phyloP scores from a whole-genome alignment of 2,329 filamentous ascomycete species.

The Aspergillus niger region DNA sequence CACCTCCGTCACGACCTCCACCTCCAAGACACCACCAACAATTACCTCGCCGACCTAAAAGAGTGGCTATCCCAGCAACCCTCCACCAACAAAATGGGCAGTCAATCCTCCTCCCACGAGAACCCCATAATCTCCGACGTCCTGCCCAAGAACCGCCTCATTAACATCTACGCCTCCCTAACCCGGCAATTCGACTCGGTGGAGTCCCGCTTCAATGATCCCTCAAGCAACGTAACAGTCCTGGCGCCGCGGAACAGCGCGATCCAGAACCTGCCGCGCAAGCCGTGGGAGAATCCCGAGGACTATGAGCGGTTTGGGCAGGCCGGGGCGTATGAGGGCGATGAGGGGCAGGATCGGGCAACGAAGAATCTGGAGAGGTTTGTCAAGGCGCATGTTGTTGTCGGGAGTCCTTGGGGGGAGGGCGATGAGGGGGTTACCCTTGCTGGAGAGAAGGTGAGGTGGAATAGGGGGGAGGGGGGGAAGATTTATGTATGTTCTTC shows the following conservation, averaged over 20 bases:
- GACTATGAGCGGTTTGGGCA: slow-evolving; percentile 71
- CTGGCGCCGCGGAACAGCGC: slow-evolving; percentile 84
- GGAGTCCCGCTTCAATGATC: slow-evolving; percentile 67
- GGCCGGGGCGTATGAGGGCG: slow-evolving; percentile 70
- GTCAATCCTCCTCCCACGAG: slow-evolving; percentile 27
- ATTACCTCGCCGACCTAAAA: slow-evolving; percentile 15
- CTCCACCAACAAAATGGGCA: slow-evolving; percentile 17
- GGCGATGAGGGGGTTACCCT: slow-evolving; percentile 67
- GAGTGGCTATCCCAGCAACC: slow-evolving; percentile 27
- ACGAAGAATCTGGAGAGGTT: slow-evolving; percentile 75
- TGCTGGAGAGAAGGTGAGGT: slow-evolving; percentile 74
- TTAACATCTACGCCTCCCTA: slow-evolving; percentile 83
- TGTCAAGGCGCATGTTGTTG: slow-evolving; percentile 82
- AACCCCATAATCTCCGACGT: slow-evolving; percentile 79
- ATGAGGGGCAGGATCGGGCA: slow-evolving; percentile 73
- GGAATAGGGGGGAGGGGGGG: slow-evolving; percentile 65
- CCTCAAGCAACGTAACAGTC: slow-evolving; percentile 72
- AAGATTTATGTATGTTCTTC: slow-evolving; percentile 62
- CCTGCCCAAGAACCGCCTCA: slow-evolving; percentile 72
- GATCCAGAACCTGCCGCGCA: slow-evolving; percentile 74
- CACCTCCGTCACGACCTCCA: slow-evolving; percentile 18
- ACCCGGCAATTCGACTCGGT: slow-evolving; percentile 74
- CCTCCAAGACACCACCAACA: slow-evolving; percentile 8
- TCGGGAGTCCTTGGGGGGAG: slow-evolving; percentile 72
- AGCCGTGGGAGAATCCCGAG: slow-evolving; percentile 69